phyloP scores from a whole-genome alignment of 148 eudicot species.

The Chenopodium album region DNA sequence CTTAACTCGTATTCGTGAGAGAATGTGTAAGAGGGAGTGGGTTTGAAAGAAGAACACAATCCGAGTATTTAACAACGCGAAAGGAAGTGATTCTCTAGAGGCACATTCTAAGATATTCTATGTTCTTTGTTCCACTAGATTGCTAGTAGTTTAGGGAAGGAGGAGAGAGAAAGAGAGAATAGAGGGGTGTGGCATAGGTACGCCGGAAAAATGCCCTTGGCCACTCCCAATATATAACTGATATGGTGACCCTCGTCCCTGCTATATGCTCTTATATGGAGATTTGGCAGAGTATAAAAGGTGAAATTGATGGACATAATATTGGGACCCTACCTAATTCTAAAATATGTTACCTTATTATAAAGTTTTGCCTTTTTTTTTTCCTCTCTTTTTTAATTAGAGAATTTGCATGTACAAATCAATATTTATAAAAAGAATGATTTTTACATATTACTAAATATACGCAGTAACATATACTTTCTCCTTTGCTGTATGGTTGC shows the following conservation, averaged over 20 bases:
- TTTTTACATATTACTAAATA: too few species aligned
- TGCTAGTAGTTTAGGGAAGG: neutral
- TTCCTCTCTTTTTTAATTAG: neutral
- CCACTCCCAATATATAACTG: constrained; percentile 12
- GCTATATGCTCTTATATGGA: constrained; percentile 29
- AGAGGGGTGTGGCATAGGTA: constrained; percentile 35
- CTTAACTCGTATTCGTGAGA: neutral
- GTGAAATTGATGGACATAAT: constrained; percentile 11
- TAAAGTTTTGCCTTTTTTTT: neutral
- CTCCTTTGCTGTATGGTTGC: too few species aligned
- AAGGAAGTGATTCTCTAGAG: constrained; percentile 41
- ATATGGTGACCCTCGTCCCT: neutral
- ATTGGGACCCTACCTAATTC: constrained; percentile 27
- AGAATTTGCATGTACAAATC: neutral
- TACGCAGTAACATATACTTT: too few species aligned
- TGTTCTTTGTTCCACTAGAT: constrained; percentile 49
- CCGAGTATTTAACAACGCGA: constrained; percentile 39
- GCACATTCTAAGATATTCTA: constrained; percentile 69
- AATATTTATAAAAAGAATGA: too few species aligned
- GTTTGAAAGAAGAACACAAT: constrained; percentile 34
- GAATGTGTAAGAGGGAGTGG: constrained; percentile 41
- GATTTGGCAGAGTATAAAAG: constrained; percentile 8
- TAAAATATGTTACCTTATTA: constrained; percentile 15
- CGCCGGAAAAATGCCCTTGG: constrained; percentile 36
- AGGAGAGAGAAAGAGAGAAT: constrained; percentile 13